phyloP scores from a whole-genome alignment of 352 stramenopile species.

The Pythium plurisporium region DNA sequence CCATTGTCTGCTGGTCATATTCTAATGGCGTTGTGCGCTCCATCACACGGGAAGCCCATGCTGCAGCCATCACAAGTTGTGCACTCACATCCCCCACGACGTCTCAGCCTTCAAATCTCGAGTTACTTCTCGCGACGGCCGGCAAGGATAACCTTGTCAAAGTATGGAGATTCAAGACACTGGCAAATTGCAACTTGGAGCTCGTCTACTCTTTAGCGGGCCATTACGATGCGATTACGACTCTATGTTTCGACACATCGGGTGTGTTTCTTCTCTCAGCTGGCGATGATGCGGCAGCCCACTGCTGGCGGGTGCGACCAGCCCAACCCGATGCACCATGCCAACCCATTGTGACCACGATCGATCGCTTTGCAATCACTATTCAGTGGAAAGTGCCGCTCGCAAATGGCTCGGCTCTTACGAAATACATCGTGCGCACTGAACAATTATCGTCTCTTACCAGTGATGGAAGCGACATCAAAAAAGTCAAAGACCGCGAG shows the following conservation, averaged over 20 bases:
- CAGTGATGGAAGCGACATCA: conserved; percentile 26
- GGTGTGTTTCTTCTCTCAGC: conserved; percentile 51
- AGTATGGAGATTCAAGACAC: conserved; percentile 30
- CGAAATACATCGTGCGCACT: conserved; percentile 45
- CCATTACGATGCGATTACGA: conserved; percentile 42
- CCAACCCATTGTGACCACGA: conserved; percentile 17
- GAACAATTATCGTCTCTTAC: conserved; percentile 34
- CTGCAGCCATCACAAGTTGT: conserved; percentile 43
- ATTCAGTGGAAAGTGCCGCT: conserved; percentile 47
- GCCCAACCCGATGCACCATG: conserved; percentile 39
- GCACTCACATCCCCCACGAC: conserved; percentile 32
- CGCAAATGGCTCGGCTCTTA: conserved; percentile 51
- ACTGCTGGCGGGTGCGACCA: conserved; percentile 48
- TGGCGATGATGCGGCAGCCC: conserved; percentile 43
- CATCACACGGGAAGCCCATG: conserved; percentile 40
- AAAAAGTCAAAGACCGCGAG: conserved; percentile 25
- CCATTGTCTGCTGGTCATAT: conserved; percentile 46
- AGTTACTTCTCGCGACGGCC: conserved; percentile 47
- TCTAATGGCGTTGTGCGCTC: conserved; percentile 27
- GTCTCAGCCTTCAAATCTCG: conserved; percentile 9
- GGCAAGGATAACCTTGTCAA: conserved; percentile 66
- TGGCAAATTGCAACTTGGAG: conserved; percentile 16
- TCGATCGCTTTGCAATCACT: conserved; percentile 47
- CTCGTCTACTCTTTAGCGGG: conserved; percentile 44
- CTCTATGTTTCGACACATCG: conserved; percentile 34